phyloP scores from a whole-genome alignment of 1,284 basidiomycete genomes.

The Taiwanofungus camphoratus region DNA sequence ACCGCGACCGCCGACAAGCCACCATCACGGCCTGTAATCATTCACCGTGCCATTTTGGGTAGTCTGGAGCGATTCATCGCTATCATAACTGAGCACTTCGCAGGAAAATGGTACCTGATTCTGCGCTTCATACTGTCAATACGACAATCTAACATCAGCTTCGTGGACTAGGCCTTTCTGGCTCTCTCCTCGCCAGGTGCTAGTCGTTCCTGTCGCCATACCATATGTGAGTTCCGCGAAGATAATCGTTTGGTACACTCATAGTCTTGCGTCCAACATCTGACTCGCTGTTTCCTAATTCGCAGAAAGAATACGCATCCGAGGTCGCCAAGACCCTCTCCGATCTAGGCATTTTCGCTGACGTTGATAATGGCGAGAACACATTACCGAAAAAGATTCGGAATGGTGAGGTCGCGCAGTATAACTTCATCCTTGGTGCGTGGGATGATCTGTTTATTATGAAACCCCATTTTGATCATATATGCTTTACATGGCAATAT shows the following conservation, averaged over 20 bases:
- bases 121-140: neutral
- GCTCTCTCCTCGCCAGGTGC: constrained; percentile 91
- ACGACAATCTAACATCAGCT: constrained; percentile 1
- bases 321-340: constrained; percentile 71
- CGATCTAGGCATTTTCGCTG: constrained; percentile 77
- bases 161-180: constrained; percentile 79
- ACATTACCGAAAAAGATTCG: constrained; percentile 97
- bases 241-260: no score
- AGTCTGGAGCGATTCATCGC: constrained; percentile 95
- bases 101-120: constrained; percentile 84
- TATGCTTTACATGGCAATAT: no score
- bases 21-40: constrained; percentile 87
- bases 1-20: constrained; percentile 51
- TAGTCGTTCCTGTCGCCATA: constrained; percentile 90
- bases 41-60: constrained; percentile 96
- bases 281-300: constrained; percentile 2
- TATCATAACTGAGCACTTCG: constrained; percentile 96
- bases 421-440: constrained; percentile 95
- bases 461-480: no score
- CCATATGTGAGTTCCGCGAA: constrained; percentile 68
- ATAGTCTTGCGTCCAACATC: neutral
- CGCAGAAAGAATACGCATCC: constrained; percentile 85
- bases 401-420: constrained; percentile 88
- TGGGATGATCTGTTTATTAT: constrained; percentile 10
- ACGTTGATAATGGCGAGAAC: constrained; percentile 90